These are phyloP conservation scores for Exophiala oligosperma DNA, from an alignment of 2,329 filamentous ascomycete genomes.

Conservation along the genomic window DNA sequence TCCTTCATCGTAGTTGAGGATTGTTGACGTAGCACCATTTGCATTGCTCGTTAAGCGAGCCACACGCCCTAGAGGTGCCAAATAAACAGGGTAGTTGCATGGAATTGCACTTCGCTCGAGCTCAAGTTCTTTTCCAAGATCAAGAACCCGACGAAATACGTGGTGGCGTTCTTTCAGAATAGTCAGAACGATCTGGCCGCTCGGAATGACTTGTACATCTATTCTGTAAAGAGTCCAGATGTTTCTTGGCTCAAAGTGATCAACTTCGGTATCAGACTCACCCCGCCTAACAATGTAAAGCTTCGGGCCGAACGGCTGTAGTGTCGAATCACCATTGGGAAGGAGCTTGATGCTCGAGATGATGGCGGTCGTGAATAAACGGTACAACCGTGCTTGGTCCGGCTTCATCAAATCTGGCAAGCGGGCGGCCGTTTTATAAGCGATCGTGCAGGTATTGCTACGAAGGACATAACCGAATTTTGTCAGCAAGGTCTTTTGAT, in stretches of 20 bases:
- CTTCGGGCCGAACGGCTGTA: constrained; percentile 19
- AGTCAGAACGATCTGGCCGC: constrained; percentile 26
- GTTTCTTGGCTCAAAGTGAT: not conserved
- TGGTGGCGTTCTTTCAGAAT: constrained; percentile 12
- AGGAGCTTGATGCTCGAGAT: constrained; percentile 25
- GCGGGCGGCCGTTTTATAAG: constrained; percentile 28
- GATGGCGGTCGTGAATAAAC: constrained; percentile 27
- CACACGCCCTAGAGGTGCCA: constrained; percentile 19
- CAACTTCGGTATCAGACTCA: constrained; percentile 2
- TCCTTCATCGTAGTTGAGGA: not conserved
- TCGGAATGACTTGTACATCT: constrained; percentile 25
- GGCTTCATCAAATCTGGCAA: constrained; percentile 29
- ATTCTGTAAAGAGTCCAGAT: constrained; percentile 21
- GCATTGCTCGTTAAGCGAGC: constrained; percentile 1
- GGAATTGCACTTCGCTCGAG: not conserved
- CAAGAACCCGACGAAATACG: constrained; percentile 10
- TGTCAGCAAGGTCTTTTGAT: constrained; percentile 27
- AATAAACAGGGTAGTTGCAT: constrained; percentile 9
- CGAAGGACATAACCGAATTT: constrained; percentile 28
- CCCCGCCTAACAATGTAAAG: constrained; percentile 17
- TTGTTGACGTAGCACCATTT: not conserved
- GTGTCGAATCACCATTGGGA: constrained; percentile 13
- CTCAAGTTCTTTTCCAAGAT: not conserved
- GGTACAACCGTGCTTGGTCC: constrained; percentile 23
- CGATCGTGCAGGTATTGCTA: constrained; percentile 28